Evolutionary conservation across 768 basidiomycete genomes (phyloP).

Genomic region (Lactifluus subvellereus): DNA sequence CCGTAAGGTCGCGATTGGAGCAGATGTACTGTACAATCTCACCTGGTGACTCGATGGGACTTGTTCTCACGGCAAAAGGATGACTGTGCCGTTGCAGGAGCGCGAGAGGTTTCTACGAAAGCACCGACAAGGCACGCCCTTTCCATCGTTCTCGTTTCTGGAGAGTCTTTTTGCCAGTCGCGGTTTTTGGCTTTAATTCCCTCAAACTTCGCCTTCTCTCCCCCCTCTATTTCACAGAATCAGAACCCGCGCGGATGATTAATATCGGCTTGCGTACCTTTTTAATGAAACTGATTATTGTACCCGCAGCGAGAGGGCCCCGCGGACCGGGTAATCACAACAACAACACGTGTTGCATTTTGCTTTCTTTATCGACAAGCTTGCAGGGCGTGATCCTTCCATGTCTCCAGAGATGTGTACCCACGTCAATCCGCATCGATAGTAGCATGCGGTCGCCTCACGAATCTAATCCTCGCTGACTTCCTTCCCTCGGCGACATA

Average conservation of each 20-base stretch:
- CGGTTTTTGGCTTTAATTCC: not conserved
- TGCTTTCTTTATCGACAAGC: not conserved
- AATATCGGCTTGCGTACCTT: not conserved
- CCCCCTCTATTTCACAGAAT: not conserved
- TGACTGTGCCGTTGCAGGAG: no score
- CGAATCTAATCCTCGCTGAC: no score
- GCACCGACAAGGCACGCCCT: no score
- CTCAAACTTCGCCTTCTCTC: not conserved
- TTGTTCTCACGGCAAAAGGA: no score
- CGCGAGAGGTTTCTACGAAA: no score
- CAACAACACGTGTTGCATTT: not conserved
- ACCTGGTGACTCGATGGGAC: no score
- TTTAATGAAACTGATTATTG: not conserved
- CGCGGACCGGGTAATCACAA: not conserved
- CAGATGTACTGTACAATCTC: no score
- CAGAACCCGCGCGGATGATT: not conserved
- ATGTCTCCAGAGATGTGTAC: no score
- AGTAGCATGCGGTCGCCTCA: no score
- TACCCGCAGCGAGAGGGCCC: not conserved
- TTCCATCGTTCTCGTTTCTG: not conserved
- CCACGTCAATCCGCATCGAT: no score
- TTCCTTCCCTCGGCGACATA: no score
- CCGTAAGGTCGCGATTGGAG: not conserved
- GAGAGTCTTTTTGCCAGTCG: not conserved
- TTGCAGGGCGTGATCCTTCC: no score